These are phyloP conservation scores for Drosera spatulata DNA, from an alignment of 179 eudicot genomes.

Conservation along the genomic window DNA sequence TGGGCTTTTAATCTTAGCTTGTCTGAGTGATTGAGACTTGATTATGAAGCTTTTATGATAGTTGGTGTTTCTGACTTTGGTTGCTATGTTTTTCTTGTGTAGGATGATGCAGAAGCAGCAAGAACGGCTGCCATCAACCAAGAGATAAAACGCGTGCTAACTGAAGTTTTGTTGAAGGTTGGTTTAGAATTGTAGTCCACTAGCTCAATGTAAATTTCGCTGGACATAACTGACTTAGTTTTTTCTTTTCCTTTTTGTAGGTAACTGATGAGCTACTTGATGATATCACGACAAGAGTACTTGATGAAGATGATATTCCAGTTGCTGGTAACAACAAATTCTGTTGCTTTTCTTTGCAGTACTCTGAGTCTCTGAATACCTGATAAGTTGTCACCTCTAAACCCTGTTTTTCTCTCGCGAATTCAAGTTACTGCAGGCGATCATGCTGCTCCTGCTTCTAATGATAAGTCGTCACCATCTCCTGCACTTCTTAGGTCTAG, in stretches of 20 bases:
- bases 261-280: slow-evolving; percentile 94
- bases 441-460: slow-evolving; percentile 17
- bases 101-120: slow-evolving; percentile 74
- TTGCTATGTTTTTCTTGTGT: slow-evolving; percentile 11
- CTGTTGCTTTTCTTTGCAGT: not conserved
- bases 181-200: slow-evolving; percentile 5
- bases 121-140: slow-evolving; percentile 77
- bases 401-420: slow-evolving; percentile 3
- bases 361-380: not conserved
- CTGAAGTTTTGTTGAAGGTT: slow-evolving; percentile 95
- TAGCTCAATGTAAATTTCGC: slow-evolving; percentile 5
- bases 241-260: slow-evolving; percentile 24
- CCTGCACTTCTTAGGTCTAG: slow-evolving; percentile 34
- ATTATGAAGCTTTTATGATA: not conserved
- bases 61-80: slow-evolving; percentile 4
- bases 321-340: slow-evolving; percentile 25
- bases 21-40: slow-evolving; percentile 24
- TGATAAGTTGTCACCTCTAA: no score
- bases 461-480: slow-evolving; percentile 20
- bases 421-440: slow-evolving; percentile 16
- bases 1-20: not conserved
- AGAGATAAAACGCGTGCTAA: slow-evolving; percentile 86
- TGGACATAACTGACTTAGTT: slow-evolving; percentile 10
- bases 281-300: slow-evolving; percentile 86
- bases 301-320: slow-evolving; percentile 57